Evolutionary conservation across 305 asterid species (phyloP), one percentile per base, ranked within the genome.

Genomic region (Plantago coronopus): DNA sequence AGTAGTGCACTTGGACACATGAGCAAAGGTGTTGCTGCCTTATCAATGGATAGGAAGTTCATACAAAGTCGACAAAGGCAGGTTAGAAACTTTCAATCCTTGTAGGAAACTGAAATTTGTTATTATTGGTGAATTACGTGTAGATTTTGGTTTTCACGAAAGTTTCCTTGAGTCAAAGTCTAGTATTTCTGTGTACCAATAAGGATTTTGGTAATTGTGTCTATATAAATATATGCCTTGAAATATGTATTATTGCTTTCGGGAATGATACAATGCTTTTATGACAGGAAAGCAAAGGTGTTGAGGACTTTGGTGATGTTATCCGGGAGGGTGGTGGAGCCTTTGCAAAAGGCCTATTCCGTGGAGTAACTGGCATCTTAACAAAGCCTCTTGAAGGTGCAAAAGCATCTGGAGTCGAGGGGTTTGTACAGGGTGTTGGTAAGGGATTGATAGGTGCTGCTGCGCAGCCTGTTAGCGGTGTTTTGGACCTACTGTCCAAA

Each of bases 1-100:
- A 94, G 99, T 77, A 94, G 99, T 73, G 99, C 99, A 62, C 95
- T 94, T 67, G 99, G 97, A 64, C 99, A 94, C 74, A 94, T 94
- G 99, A 94, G 99, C 93, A 94, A 94, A 83, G 99, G 99, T 67
- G 97, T 94, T 74, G 99, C 99, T 65, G 99, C 99, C 56, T 77
- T 94, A 78, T 94, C 99, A 61, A 94, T 94, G 99, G 99, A 94
- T 79, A 89, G 86, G 77, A 94, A 94, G 79, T 94, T 94, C 76
- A 94, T 94, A 67, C 97, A 94, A 76, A 84, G 99, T 74, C 97
- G 99, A 40, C 96, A 89, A 84, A 85, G 86, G 75, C 90, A 94
- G 97, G 99, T 89, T 62, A 58, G 65, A 66, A 45, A 21, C 59
- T 46, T 43, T 61, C 43, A 25, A 31, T 57, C 54, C 51, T 29